phyloP scores from a whole-genome alignment of 305 asterid species.

The Fraxinus sp. region DNA sequence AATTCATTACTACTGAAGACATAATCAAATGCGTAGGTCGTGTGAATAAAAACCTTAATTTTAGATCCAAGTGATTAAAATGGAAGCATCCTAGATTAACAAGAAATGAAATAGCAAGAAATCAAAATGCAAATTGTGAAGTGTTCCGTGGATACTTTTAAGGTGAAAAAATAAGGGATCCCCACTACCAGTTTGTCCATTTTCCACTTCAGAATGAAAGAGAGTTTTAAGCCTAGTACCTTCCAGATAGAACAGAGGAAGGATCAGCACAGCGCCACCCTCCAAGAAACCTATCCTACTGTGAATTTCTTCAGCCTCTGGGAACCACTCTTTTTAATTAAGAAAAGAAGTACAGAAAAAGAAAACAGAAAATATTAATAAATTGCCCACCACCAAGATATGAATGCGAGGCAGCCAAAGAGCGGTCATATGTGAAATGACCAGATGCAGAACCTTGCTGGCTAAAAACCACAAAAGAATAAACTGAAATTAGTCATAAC shows the following conservation, averaged over 20 bases:
- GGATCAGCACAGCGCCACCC: constrained; percentile 71
- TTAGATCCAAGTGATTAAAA: neutral
- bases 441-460: constrained; percentile 50
- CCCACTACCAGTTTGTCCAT: neutral
- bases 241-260: constrained; percentile 78
- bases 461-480: constrained; percentile 30
- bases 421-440: constrained; percentile 61
- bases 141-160: neutral
- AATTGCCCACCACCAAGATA: constrained; percentile 79
- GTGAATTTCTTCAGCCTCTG: constrained; percentile 85
- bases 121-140: neutral
- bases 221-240: constrained; percentile 39
- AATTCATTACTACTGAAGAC: neutral
- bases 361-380: neutral
- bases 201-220: neutral
- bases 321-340: constrained; percentile 21
- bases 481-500: constrained; percentile 14
- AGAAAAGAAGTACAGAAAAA: neutral
- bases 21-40: neutral
- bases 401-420: constrained; percentile 77
- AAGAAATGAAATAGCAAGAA: neutral
- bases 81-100: neutral
- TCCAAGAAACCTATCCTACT: constrained; percentile 73
- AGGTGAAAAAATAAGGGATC: neutral
- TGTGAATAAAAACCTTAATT: neutral